phyloP scores from a whole-genome alignment of 2,329 filamentous ascomycete genomes.

The Beauveria asiatica region DNA sequence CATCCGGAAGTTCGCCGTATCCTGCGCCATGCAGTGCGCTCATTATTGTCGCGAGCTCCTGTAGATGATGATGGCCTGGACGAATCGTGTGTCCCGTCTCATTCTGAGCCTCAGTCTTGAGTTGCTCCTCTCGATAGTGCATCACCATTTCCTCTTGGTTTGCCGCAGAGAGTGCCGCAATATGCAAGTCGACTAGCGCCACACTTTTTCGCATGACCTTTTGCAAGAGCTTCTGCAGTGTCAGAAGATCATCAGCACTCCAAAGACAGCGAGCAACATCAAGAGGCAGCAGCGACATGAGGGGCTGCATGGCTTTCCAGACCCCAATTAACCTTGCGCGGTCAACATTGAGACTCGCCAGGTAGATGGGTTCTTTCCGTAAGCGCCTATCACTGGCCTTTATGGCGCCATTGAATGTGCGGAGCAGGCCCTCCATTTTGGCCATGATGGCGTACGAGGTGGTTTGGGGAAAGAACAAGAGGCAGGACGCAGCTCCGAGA shows the following conservation, averaged over 20 bases:
- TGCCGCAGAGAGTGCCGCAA: conserved; percentile 19
- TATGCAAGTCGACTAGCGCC: conserved; percentile 33
- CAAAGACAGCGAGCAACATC: conserved; percentile 38
- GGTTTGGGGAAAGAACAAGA: conserved; percentile 41
- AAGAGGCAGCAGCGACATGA: conserved; percentile 34
- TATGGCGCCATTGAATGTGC: conserved; percentile 23
- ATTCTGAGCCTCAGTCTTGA: not conserved
- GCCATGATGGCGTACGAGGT: conserved; percentile 35
- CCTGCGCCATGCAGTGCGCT: not conserved
- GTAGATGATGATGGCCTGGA: not conserved
- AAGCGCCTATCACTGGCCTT: conserved; percentile 21
- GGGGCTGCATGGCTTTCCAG: conserved; percentile 30
- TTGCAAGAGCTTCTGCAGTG: conserved; percentile 27
- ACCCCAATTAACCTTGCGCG: conserved; percentile 22
- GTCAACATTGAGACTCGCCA: conserved; percentile 23
- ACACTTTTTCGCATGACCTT: conserved; percentile 26
- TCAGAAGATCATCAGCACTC: conserved; percentile 34
- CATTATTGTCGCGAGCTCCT: not conserved
- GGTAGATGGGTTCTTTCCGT: conserved; percentile 12
- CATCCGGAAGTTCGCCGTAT: not conserved
- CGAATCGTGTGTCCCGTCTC: not conserved
- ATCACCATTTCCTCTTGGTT: conserved; percentile 16
- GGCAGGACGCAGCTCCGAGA: conserved; percentile 32
- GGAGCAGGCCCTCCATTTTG: conserved; percentile 23
- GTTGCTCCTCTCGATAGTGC: not conserved